Conservation (phyloP, 495 filamentous ascomycete genomes). For the Penicillium angulare region DNA sequence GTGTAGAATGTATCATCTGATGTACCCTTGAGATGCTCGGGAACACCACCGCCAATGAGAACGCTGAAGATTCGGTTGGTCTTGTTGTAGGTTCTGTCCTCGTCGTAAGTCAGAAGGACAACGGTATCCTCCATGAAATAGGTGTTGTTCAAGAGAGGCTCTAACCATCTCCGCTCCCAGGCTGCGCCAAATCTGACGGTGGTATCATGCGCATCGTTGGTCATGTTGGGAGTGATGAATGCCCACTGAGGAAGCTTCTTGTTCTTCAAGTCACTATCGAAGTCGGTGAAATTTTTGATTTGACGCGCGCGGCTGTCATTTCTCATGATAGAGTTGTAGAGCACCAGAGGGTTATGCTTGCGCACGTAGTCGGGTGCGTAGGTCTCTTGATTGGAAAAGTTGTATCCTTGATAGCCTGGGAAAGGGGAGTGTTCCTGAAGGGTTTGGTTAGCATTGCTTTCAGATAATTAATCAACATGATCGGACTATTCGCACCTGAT, state of each 20-base stretch:
- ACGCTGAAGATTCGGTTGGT: conserved; percentile 34
- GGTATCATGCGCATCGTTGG: conserved; percentile 70
- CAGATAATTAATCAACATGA: background rate
- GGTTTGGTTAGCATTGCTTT: background rate
- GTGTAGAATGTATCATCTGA: conserved; percentile 67
- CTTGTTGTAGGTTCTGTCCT: conserved; percentile 51
- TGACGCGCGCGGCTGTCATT: conserved; percentile 51
- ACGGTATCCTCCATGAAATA: conserved; percentile 59
- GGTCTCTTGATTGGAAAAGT: conserved; percentile 49
- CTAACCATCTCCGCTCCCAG: conserved; percentile 61
- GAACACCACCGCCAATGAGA: conserved; percentile 64
- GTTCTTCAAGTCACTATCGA: conserved; percentile 54
- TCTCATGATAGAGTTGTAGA: conserved; percentile 56
- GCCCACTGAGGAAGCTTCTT: conserved; percentile 66
- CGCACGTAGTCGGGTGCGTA: conserved; percentile 64
- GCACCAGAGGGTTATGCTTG: conserved; percentile 69
- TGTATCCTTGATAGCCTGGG: conserved; percentile 61
- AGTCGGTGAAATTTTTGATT: conserved; percentile 67
- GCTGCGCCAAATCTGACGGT: conserved; percentile 56
- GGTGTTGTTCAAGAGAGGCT: conserved; percentile 57
- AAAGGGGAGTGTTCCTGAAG: conserved; percentile 59
- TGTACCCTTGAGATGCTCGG: conserved; percentile 54
- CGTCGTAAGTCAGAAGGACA: conserved; percentile 59
- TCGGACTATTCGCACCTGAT: conserved; percentile 43
- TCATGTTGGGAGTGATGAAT: conserved; percentile 77